Conservation (phyloP, 2,329 filamentous ascomycete genomes). For the Colletotrichum lentis region DNA sequence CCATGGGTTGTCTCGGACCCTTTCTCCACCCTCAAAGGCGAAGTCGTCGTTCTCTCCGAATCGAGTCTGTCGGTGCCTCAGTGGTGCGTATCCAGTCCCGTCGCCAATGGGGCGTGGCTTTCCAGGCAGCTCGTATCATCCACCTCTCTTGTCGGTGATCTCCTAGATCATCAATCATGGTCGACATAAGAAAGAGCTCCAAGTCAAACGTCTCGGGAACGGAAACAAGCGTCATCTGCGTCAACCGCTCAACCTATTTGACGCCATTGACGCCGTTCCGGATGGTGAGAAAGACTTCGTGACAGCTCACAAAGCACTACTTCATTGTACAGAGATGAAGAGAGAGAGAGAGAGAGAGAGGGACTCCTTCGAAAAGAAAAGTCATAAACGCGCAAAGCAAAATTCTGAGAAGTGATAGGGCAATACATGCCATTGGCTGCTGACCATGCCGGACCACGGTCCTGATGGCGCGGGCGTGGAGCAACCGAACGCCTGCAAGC, state of each 20-base stretch:
- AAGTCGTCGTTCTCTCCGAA: conserved; percentile 25
- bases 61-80: conserved; percentile 2
- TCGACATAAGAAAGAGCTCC: conserved; percentile 34
- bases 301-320: conserved; percentile 7
- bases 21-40: conserved; percentile 32
- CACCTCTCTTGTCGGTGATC: conserved; percentile 17
- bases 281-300: conserved; percentile 18
- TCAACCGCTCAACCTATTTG: conserved; percentile 30
- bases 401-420: conserved; percentile 38
- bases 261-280: conserved; percentile 31
- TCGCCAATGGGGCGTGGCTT: conserved; percentile 11
- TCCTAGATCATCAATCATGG: conserved; percentile 21
- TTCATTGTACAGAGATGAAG: neutral
- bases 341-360: conserved; percentile 5
- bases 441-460: conserved; percentile 25
- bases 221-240: conserved; percentile 31
- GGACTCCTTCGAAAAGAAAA: conserved; percentile 32
- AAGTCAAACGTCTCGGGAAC: conserved; percentile 30
- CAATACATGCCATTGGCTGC: conserved; percentile 34
- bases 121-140: conserved; percentile 23
- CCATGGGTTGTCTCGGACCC: conserved; percentile 36
- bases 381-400: conserved; percentile 16
- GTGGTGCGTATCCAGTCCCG: conserved; percentile 16
- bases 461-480: conserved; percentile 31
- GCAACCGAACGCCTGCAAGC: conserved; percentile 26